These are phyloP conservation scores for Eucalyptus shirleyi DNA, from an alignment of 345 rosid genomes.

Conservation along the genomic window DNA sequence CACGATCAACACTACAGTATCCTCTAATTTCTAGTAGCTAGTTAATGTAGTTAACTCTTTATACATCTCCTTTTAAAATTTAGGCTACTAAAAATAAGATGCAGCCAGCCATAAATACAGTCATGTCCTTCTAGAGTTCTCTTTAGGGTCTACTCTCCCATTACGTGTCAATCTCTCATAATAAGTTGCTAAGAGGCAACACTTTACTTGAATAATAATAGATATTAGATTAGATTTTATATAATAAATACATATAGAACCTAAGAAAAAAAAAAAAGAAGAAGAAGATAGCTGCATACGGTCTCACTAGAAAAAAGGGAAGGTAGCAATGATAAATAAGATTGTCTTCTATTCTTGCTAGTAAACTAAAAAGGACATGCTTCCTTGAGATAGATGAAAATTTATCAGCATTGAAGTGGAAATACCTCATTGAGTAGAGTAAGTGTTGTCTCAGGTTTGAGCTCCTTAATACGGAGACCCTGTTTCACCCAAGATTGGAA, in stretches of 20 bases:
- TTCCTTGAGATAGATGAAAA: background rate
- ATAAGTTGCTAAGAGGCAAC: background rate
- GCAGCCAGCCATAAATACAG: background rate
- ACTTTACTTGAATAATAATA: background rate
- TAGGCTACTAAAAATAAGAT: background rate
- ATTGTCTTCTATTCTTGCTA: background rate
- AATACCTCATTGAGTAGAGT: conserved; percentile 77
- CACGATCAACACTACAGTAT: background rate
- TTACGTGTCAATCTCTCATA: background rate
- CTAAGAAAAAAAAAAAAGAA: too few relatives aligned
- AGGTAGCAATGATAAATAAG: background rate
- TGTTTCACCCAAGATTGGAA: conserved; percentile 71
- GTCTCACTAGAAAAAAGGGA: background rate
- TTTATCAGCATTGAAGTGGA: background rate
- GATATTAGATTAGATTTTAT: background rate
- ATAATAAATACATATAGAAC: background rate
- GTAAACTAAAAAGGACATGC: background rate
- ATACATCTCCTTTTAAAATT: background rate
- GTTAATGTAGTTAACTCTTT: background rate
- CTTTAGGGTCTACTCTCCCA: background rate
- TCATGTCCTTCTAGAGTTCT: background rate
- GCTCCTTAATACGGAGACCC: conserved; percentile 73
- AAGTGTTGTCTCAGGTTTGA: conserved; percentile 68
- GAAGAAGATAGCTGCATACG: background rate
- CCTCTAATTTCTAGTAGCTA: background rate